Evolutionary conservation across 2,329 filamentous ascomycete species (phyloP), one percentile per base, ranked within the genome.

Genomic region (Drechslerella coelobrocha): DNA sequence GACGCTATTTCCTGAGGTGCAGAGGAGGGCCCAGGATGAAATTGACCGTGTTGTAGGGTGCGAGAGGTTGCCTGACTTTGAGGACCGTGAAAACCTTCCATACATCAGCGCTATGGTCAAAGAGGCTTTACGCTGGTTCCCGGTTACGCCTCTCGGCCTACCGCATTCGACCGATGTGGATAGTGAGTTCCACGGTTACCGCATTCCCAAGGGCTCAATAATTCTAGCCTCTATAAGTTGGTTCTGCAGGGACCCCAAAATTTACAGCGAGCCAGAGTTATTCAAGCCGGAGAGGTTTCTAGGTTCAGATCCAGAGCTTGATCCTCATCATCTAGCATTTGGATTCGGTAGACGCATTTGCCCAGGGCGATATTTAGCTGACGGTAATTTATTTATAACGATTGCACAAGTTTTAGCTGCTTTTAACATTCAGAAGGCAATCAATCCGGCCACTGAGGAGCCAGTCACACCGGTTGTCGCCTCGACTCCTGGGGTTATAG

Each of bases 231-330:
- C 82, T 84, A 77, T 85, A 81, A 83, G 57, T 17, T 81, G 81
- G 47, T 83, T 87, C 76, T 83, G 85, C 76, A 83, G 85, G 45
- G 84, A 88, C 72, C 81, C 83, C 1, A 78, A 78, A 34, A 83
- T 82, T 61, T 89, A 89, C 75, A 85, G 85, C 1, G 84, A 88
- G 74, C 84, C 85, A n/a, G 85, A 89, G 51, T 82, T 78, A 73
- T 89, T 83, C 78, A 83, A 81, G 26, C 86, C 87, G 0, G 85
- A 87, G 73, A 82, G 86, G 39, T 89, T 68, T 50, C 39, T 68
- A n/a, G 62, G 55, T 2, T 37, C 23, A 1, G 8, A n/a, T 2
- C 24, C 48, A 2, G 62, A 68, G 21, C 57, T 77, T 0, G 79
- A 83, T 12, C 55, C 62, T 7, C 84, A 85, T 51, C 81, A 83